A percentile compares a stretch with the other conserved stretches of the same genome.
Evolutionary conservation across 2,329 filamentous ascomycete genomes (phyloP).

Genomic region (Triangularia verruculosa): DNA sequence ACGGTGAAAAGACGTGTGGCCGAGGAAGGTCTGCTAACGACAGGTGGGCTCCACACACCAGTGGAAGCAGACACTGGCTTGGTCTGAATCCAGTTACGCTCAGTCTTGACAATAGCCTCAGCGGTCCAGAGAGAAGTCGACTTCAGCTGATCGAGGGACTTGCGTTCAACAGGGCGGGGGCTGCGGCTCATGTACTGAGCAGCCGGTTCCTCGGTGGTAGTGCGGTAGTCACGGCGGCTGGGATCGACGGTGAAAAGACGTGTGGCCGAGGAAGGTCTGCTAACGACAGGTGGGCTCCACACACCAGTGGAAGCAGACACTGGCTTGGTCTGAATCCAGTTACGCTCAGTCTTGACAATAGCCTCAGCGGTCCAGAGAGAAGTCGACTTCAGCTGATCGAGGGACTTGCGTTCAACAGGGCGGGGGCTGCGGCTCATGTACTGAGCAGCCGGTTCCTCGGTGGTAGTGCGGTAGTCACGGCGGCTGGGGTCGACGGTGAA

Average conservation of each 20-base stretch:
- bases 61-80: neutral
- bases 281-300: neutral
- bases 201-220: slow-evolving; percentile 32
- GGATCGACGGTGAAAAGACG: slow-evolving; percentile 10
- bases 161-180: slow-evolving; percentile 25
- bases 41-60: neutral
- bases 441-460: slow-evolving; percentile 33
- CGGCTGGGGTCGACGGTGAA: slow-evolving; percentile 18
- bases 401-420: slow-evolving; percentile 24
- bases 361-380: slow-evolving; percentile 28
- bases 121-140: neutral
- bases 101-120: neutral
- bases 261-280: slow-evolving; percentile 2
- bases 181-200: slow-evolving; percentile 32
- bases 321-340: slow-evolving; percentile 30
- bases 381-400: slow-evolving; percentile 29
- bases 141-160: neutral
- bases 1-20: slow-evolving; percentile 4
- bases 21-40: slow-evolving; percentile 1
- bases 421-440: slow-evolving; percentile 31
- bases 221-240: slow-evolving; percentile 25
- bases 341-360: slow-evolving; percentile 17
- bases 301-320: neutral
- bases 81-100: neutral
- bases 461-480: slow-evolving; percentile 29